Base-by-base conservation (phyloP, 352 stramenopile genomes). In the Globisporangium rhizosaccharum region DNA sequence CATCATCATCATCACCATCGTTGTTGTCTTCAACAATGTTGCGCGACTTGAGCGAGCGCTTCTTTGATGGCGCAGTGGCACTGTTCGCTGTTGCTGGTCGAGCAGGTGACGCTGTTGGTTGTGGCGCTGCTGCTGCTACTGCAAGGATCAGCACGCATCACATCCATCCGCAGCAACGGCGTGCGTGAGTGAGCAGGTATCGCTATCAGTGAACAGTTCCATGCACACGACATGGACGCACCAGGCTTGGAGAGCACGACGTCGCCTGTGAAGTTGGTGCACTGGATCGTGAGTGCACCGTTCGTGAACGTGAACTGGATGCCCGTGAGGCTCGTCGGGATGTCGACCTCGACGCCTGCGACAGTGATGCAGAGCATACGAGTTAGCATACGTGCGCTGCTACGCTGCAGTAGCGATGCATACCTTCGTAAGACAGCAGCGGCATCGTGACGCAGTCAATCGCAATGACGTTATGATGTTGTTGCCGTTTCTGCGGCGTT, bases 381-480 rank as follows among this genome's bases (percentile, higher is more conserved):
- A n/a, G 45, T 41, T 3, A 12, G 28, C 37, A 20, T 37, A 54
- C 1, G 25, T 17, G 44, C 20, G 2, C 14, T 44, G 44, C 25
- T 8, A 20, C 8, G 14, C n/a, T 42, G 23, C 14, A 57, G 2
- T 2, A 37, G 50, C 17, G 17, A 57, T 71, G 53, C 54, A 47
- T 25, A 77, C 76, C 82, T 73, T 92, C 82, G 65, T 74, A 92
- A 62, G 76, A 88, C 37, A 92, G 59, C 50, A 90, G 65, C 46
- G 82, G 74, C 82, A 92, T 92, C 25, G 47, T 58, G 17, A 1
- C 33, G 6, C 5, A 39, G 33, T 12, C 6, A 39, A 39, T 12
- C 6, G 33, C 33, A 39, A 39, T 39, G 5, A 8, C 33, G 33
- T 39, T 39, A 39, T 39, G 30, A 36, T 9, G 30, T 5, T 36